A percentile compares a stretch with the other conserved stretches of the same genome.
These are phyloP conservation scores for Aspergillus pseudotamarii DNA, from an alignment of 2,329 filamentous ascomycete species.

Conservation along the genomic window DNA sequence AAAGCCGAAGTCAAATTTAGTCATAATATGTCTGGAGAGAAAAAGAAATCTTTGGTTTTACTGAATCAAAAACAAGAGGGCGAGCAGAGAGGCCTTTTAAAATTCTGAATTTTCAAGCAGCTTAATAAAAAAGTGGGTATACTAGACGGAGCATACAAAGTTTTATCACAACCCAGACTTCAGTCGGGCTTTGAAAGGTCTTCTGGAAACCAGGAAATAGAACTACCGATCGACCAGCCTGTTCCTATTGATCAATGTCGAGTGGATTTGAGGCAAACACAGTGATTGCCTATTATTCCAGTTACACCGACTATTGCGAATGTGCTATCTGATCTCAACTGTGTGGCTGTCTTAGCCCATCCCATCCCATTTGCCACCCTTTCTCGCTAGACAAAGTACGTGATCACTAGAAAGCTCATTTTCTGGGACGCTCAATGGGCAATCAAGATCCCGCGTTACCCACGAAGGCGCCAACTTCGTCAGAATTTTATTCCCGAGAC, in stretches of 20 bases:
- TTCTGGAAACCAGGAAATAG: not conserved
- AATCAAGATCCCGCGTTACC: not conserved
- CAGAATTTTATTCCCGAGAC: not conserved
- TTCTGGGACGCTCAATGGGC: not conserved
- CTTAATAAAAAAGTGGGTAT: slow-evolving; percentile 8
- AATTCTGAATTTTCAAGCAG: not conserved
- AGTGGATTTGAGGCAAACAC: not conserved
- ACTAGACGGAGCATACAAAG: not conserved
- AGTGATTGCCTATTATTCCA: not conserved
- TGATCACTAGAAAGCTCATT: not conserved
- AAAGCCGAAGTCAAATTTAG: slow-evolving; percentile 6
- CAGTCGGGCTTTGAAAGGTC: not conserved
- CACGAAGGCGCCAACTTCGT: not conserved
- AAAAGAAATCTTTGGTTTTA: not conserved
- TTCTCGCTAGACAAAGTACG: not conserved
- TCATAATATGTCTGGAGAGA: not conserved
- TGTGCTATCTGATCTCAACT: not conserved
- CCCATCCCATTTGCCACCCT: not conserved
- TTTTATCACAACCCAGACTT: slow-evolving; percentile 2
- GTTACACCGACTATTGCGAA: not conserved
- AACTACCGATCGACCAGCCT: not conserved
- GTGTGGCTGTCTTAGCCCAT: not conserved
- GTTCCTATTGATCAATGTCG: not conserved
- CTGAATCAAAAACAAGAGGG: not conserved
- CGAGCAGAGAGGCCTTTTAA: not conserved